These are phyloP conservation scores for Tulasnella calospora DNA, from an alignment of 768 basidiomycete species.

Conservation along the genomic window DNA sequence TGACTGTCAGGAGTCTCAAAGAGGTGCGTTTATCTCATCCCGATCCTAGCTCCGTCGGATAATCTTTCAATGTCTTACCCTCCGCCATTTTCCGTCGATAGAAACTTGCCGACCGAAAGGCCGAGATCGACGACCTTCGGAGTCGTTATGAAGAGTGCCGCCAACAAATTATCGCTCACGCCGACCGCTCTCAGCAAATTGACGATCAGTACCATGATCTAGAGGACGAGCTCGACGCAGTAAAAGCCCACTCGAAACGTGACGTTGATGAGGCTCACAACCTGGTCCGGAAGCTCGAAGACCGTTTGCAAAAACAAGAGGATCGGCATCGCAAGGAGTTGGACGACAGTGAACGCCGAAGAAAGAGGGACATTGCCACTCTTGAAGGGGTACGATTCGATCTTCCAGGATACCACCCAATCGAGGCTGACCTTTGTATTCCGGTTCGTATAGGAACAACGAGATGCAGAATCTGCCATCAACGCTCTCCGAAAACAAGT, in stretches of 20 bases:
- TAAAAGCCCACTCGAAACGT: constrained; percentile 62
- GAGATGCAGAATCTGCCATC: neutral
- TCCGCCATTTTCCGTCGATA: neutral
- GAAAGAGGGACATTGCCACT: constrained; percentile 14
- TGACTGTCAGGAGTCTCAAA: constrained; percentile 69
- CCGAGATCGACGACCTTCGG: constrained; percentile 32
- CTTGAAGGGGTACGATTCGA: constrained; percentile 13
- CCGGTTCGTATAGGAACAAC: neutral
- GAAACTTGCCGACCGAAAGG: constrained; percentile 27
- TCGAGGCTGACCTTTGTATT: neutral
- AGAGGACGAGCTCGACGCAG: constrained; percentile 64
- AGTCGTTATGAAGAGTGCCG: constrained; percentile 59
- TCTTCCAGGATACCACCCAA: neutral
- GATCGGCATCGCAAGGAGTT: constrained; percentile 30
- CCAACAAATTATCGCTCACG: constrained; percentile 45
- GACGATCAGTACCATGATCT: constrained; percentile 13
- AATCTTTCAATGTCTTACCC: neutral
- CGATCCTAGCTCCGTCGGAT: no score
- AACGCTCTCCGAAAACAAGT: constrained; percentile 43
- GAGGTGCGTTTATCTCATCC: constrained; percentile 49
- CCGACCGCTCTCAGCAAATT: neutral
- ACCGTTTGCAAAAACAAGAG: constrained; percentile 28
- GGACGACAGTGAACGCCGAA: constrained; percentile 32
- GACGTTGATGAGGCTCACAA: constrained; percentile 68
- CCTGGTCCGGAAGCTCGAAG: constrained; percentile 39